phyloP scores from a whole-genome alignment of 139 green algal genomes.

The Tetradesmus lagerheimii region DNA sequence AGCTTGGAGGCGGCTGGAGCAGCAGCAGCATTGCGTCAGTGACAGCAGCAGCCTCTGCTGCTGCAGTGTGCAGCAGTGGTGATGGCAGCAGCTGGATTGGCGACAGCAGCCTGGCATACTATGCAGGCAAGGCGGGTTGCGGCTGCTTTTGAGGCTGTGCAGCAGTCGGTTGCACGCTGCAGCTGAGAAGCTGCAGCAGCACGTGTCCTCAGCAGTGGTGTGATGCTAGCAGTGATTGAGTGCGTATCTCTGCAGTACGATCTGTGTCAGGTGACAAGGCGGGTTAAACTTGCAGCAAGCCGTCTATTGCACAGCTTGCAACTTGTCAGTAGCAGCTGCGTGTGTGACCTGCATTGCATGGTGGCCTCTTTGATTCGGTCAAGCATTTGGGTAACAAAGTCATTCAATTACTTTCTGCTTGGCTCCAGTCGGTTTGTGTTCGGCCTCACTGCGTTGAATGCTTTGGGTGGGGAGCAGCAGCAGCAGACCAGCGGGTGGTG shows the following conservation, averaged over 20 bases:
- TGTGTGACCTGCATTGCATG: background rate
- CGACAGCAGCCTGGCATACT: background rate
- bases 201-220: background rate
- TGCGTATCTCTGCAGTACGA: background rate
- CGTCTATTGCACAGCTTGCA: background rate
- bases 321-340: background rate
- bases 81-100: background rate
- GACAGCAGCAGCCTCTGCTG: background rate
- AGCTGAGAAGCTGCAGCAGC: background rate
- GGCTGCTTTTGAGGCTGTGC: background rate
- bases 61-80: background rate
- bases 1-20: background rate
- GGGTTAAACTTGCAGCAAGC: background rate
- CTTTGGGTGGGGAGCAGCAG: background rate
- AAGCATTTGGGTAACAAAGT: background rate
- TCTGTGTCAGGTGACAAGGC: background rate
- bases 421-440: too few species aligned
- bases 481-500: background rate
- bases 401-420: too few species aligned
- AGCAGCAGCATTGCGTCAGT: background rate
- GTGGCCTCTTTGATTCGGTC: background rate
- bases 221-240: background rate
- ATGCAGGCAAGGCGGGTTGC: background rate
- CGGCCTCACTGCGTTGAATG: too few species aligned
- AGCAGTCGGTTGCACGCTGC: background rate